Conservation (phyloP, 2,329 filamentous ascomycete genomes). For the Lecanicillium sp. region DNA sequence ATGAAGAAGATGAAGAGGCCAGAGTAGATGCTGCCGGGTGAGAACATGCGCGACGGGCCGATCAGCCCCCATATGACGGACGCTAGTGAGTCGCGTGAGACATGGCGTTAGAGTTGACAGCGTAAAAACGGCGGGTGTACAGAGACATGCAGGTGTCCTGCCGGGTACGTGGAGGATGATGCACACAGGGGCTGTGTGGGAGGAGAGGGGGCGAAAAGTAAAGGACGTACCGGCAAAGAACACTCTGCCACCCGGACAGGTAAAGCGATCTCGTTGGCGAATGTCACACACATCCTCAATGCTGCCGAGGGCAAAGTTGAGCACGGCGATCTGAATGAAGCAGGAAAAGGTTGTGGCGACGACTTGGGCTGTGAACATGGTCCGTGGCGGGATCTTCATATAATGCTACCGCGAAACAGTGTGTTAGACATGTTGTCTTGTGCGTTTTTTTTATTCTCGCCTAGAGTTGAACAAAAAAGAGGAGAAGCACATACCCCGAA, state of each 20-base stretch:
- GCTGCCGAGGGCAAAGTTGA: constrained; percentile 52
- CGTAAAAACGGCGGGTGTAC: background rate
- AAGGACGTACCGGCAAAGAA: constrained; percentile 49
- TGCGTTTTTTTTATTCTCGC: too few species aligned
- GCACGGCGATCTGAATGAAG: constrained; percentile 57
- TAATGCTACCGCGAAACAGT: constrained; percentile 39
- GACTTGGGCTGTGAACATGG: constrained; percentile 59
- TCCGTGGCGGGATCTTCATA: constrained; percentile 62
- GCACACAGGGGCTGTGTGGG: too few species aligned
- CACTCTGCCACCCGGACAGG: constrained; percentile 54
- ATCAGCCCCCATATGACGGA: constrained; percentile 63
- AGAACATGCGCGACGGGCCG: constrained; percentile 57
- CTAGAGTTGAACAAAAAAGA: too few species aligned
- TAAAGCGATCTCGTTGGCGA: constrained; percentile 50
- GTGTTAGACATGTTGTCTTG: too few species aligned
- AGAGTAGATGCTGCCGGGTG: constrained; percentile 53
- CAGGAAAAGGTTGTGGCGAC: constrained; percentile 59
- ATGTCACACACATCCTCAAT: constrained; percentile 58
- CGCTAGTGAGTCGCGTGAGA: constrained; percentile 24
- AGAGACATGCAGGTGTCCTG: too few species aligned
- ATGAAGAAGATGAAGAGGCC: constrained; percentile 53
- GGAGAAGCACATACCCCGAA: constrained; percentile 33
- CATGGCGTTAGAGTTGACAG: too few species aligned
- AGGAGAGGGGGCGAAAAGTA: background rate
- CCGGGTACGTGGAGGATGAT: background rate